Evolutionary conservation across 257 asterid species (phyloP).

Genomic region (Scutellaria barbata): DNA sequence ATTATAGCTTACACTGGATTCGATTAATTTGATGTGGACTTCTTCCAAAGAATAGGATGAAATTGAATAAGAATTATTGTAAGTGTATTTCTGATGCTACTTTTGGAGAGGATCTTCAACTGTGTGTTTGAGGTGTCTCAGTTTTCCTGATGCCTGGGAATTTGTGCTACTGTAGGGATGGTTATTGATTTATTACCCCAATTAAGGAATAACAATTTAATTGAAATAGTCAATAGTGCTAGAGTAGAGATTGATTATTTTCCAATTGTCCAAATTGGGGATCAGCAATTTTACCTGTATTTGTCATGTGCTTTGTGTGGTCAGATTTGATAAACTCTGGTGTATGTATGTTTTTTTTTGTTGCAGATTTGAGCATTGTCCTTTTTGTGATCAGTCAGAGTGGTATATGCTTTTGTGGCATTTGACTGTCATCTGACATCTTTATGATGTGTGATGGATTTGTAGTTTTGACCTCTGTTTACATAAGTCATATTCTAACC

Average conservation of each 20-base stretch:
- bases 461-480: neutral
- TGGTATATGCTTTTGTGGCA: neutral
- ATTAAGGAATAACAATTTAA: too few relatives aligned
- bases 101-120: neutral
- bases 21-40: neutral
- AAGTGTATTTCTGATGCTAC: neutral
- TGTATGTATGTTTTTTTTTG: too few relatives aligned
- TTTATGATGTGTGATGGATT: neutral
- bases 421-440: constrained; percentile 2
- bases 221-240: too few relatives aligned
- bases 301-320: too few relatives aligned
- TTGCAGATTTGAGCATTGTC: neutral
- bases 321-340: too few relatives aligned
- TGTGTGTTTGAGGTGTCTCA: neutral
- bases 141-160: constrained; percentile 12
- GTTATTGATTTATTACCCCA: too few relatives aligned
- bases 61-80: constrained; percentile 7
- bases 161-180: neutral
- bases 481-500: neutral
- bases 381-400: neutral
- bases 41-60: constrained; percentile 1
- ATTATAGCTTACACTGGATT: constrained; percentile 1
- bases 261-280: neutral
- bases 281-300: neutral
- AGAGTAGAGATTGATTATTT: neutral